phyloP scores from a whole-genome alignment of 805 yeast genomes.

The Grigorovia yakushimaensis region DNA sequence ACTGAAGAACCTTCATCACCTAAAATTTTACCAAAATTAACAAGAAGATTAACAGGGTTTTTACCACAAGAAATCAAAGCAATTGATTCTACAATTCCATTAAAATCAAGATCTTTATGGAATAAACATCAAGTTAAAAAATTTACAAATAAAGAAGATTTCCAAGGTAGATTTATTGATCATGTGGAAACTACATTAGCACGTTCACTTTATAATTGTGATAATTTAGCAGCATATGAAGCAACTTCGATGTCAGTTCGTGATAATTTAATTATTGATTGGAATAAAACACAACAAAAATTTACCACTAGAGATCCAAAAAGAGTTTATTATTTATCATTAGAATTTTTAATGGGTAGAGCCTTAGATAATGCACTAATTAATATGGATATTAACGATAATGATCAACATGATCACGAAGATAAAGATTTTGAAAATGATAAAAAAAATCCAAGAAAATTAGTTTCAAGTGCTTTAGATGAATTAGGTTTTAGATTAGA shows the following conservation, averaged over 20 bases:
- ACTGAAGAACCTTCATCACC: slow-evolving; percentile 27
- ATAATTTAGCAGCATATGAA: slow-evolving; percentile 84
- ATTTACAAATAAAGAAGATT: slow-evolving; percentile 41
- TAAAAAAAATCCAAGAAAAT: slow-evolving; percentile 34
- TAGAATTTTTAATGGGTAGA: slow-evolving; percentile 90
- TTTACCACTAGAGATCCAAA: slow-evolving; percentile 78
- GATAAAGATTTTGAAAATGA: slow-evolving; percentile 4
- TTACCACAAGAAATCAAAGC: slow-evolving; percentile 82
- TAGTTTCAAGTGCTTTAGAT: slow-evolving; percentile 44
- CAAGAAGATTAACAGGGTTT: slow-evolving; percentile 77
- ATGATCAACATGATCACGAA: slow-evolving; percentile 4
- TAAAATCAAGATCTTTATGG: slow-evolving; percentile 71
- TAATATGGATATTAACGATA: slow-evolving; percentile 46
- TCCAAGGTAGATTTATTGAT: slow-evolving; percentile 60
- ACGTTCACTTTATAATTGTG: slow-evolving; percentile 87
- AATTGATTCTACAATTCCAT: slow-evolving; percentile 73
- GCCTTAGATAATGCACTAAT: slow-evolving; percentile 91
- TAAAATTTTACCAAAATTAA: slow-evolving; percentile 38
- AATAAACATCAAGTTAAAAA: slow-evolving; percentile 51
- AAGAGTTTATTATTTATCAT: slow-evolving; percentile 75
- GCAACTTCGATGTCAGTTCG: slow-evolving; percentile 74
- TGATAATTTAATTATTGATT: slow-evolving; percentile 70
- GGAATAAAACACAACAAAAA: slow-evolving; percentile 90
- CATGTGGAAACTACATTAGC: slow-evolving; percentile 90
- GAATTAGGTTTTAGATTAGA: slow-evolving; percentile 84